Conservation (phyloP, 2,329 filamentous ascomycete genomes). For the Paracorniculantispora psalliotae region DNA sequence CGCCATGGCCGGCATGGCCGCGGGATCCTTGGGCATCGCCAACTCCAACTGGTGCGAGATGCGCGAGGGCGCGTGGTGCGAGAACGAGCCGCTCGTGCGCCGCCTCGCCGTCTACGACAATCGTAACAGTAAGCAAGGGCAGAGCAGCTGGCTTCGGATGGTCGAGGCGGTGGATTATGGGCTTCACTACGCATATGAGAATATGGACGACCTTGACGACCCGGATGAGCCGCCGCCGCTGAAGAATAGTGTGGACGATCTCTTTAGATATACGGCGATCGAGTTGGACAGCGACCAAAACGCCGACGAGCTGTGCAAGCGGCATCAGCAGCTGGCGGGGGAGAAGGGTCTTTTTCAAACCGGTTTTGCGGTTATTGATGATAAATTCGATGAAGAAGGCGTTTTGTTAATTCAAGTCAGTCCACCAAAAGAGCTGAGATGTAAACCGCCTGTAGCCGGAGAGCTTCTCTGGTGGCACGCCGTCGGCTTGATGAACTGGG, state of each 20-base stretch:
- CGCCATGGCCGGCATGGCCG: background rate
- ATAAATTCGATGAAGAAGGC: background rate
- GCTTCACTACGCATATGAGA: conserved; percentile 1
- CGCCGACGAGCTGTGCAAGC: background rate
- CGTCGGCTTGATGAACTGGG: conserved; percentile 11
- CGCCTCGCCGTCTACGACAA: conserved; percentile 6
- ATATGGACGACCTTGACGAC: background rate
- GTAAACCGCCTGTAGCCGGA: conserved; percentile 6
- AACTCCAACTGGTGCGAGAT: background rate
- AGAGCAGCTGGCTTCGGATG: conserved; percentile 4
- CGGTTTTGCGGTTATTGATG: conserved; percentile 5
- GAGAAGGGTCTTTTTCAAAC: background rate
- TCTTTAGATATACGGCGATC: background rate
- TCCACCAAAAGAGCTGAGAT: conserved; percentile 6
- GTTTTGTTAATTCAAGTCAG: background rate
- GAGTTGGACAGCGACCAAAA: background rate
- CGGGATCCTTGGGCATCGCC: background rate
- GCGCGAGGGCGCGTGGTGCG: background rate
- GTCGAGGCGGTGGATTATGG: conserved; percentile 12
- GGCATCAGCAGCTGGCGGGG: background rate
- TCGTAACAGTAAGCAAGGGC: background rate
- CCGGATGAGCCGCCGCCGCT: background rate
- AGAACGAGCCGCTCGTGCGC: background rate
- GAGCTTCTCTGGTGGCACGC: conserved; percentile 11
- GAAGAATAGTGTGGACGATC: background rate